Conservation (phyloP, 2,329 filamentous ascomycete species). For the Amylocarpus encephaloides region DNA sequence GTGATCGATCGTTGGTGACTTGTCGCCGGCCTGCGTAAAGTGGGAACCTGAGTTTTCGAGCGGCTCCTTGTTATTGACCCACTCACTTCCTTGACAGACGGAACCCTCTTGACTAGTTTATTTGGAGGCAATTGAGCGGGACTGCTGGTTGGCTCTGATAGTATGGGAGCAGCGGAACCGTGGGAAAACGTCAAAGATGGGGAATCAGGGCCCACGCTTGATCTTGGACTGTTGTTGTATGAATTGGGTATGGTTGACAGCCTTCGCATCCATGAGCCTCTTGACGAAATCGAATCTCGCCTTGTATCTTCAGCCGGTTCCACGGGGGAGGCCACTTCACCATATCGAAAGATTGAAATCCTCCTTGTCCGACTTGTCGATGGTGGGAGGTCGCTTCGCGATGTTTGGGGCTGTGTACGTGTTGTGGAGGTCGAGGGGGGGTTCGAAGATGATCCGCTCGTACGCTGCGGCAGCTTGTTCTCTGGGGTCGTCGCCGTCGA, state of each 20-base stretch:
- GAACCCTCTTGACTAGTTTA: conserved; percentile 69
- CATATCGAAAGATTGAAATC: conserved; percentile 21
- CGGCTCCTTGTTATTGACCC: conserved; percentile 40
- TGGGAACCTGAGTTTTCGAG: conserved; percentile 56
- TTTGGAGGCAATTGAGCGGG: conserved; percentile 53
- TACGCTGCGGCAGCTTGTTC: conserved; percentile 9
- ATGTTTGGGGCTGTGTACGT: conserved; percentile 13
- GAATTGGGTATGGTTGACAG: conserved; percentile 61
- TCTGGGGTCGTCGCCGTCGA: conserved; percentile 26
- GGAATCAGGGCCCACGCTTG: conserved; percentile 59
- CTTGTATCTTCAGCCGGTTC: conserved; percentile 20
- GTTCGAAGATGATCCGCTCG: conserved; percentile 15
- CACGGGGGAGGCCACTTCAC: conserved; percentile 19
- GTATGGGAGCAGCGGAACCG: conserved; percentile 59
- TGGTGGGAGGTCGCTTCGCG: conserved; percentile 19
- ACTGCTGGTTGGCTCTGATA: conserved; percentile 33
- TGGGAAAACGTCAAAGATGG: conserved; percentile 61
- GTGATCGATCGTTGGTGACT: conserved; percentile 73
- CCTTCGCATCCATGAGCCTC: conserved; percentile 66
- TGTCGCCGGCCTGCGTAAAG: conserved; percentile 66
- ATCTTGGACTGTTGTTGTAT: conserved; percentile 57
- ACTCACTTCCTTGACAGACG: conserved; percentile 46
- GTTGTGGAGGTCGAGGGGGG: conserved; percentile 13
- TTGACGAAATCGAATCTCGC: conserved; percentile 53
- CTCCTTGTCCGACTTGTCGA: conserved; percentile 20